phyloP scores from a whole-genome alignment of 2,329 filamentous ascomycete species.

The Colletotrichum neosansevieriae region DNA sequence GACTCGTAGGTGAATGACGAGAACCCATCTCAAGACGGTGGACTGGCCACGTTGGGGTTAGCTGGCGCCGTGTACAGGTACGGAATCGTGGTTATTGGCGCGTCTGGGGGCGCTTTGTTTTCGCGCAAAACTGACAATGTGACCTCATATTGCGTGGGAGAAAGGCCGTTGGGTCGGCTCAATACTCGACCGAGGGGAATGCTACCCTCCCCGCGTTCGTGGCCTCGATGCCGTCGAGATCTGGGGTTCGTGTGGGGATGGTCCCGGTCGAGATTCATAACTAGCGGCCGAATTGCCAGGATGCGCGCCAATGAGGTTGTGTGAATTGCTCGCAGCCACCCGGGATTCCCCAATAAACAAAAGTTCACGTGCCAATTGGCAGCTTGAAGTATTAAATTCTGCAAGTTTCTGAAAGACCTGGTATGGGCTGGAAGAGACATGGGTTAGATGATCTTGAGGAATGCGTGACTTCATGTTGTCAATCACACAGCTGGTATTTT shows the following conservation, averaged over 20 bases:
- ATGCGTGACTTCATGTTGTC: background rate
- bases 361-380: conserved; percentile 28
- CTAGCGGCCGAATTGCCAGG: conserved; percentile 1
- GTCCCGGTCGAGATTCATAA: background rate
- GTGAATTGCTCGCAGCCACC: background rate
- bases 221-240: conserved; percentile 14
- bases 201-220: conserved; percentile 26
- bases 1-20: conserved; percentile 21
- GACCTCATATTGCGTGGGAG: conserved; percentile 31
- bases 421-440: background rate
- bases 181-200: conserved; percentile 30
- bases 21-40: conserved; percentile 28
- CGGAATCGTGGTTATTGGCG: conserved; percentile 31
- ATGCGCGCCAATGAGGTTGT: conserved; percentile 34
- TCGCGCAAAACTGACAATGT: conserved; percentile 9
- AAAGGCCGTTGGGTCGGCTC: conserved; percentile 25
- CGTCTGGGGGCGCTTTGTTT: conserved; percentile 15
- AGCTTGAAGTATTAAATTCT: background rate
- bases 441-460: background rate
- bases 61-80: conserved; percentile 26
- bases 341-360: conserved; percentile 8
- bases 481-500: no score
- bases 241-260: conserved; percentile 34
- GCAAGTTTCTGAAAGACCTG: background rate
- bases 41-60: conserved; percentile 24